phyloP scores from a whole-genome alignment of 441 rosid genomes.

The Gossypium gossypioides region DNA sequence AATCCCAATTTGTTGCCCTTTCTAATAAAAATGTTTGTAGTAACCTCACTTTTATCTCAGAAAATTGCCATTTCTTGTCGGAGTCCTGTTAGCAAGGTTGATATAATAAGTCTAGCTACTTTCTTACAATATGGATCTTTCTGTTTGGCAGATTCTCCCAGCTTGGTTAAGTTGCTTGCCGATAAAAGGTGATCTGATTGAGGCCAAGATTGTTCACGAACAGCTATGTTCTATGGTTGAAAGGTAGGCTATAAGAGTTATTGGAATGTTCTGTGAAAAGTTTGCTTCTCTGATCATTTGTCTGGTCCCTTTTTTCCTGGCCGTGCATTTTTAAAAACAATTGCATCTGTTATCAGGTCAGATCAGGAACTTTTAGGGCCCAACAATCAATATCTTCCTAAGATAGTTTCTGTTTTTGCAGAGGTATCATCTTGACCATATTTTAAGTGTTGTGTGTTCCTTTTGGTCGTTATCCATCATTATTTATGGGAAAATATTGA shows the following conservation, averaged over 20 bases:
- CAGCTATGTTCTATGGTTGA: conserved; percentile 63
- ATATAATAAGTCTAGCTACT: background rate
- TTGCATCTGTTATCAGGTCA: conserved; percentile 29
- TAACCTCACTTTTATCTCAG: background rate
- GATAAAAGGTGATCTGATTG: conserved; percentile 40
- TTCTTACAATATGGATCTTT: background rate
- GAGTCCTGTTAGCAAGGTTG: background rate
- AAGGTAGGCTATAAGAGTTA: conserved; percentile 23
- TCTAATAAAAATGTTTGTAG: background rate
- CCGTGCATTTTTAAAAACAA: background rate
- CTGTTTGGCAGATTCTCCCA: conserved; percentile 34
- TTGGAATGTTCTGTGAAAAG: background rate
- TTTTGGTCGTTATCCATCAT: background rate
- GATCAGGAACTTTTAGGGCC: conserved; percentile 37
- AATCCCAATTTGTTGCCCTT: background rate
- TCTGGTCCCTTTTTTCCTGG: background rate
- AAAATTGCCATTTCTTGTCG: background rate
- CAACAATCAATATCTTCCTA: conserved; percentile 42
- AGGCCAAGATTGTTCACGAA: conserved; percentile 55
- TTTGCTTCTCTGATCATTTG: background rate
- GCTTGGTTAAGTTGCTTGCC: conserved; percentile 63
- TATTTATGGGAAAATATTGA: background rate
- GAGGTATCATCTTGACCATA: conserved; percentile 28
- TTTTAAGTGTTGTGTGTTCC: background rate
- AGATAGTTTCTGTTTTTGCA: conserved; percentile 41